Percentiles rank a stretch among this genome's conserved stretches.
phyloP scores from a whole-genome alignment of 1,284 basidiomycete genomes.

The Paramarasmius palmivorus region DNA sequence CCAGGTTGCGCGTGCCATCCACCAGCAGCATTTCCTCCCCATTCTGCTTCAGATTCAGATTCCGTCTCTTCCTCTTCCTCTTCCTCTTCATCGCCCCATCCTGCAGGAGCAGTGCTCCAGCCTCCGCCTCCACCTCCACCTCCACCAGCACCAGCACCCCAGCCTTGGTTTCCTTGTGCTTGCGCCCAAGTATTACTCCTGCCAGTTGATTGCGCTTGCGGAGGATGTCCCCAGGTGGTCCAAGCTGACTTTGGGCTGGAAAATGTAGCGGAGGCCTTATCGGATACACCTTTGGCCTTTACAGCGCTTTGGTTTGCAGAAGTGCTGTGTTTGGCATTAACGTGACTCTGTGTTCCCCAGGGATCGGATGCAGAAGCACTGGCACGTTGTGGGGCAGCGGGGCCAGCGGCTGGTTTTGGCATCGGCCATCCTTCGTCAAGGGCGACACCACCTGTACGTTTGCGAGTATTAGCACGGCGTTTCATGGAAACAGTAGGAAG shows the following conservation, averaged over 20 bases:
- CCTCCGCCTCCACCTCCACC: too few relatives aligned
- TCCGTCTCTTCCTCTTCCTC: background rate
- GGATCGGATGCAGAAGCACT: slow-evolving; percentile 16
- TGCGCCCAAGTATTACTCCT: background rate
- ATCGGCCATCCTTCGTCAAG: slow-evolving; percentile 1
- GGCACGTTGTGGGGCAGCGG: background rate
- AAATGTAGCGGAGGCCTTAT: too few relatives aligned
- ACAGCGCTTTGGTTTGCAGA: too few relatives aligned
- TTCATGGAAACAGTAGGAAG: background rate
- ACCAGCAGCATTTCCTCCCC: slow-evolving; percentile 22
- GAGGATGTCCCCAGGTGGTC: background rate
- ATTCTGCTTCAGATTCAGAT: slow-evolving; percentile 2
- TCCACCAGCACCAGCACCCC: background rate
- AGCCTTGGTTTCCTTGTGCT: background rate
- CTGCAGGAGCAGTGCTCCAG: slow-evolving; percentile 11
- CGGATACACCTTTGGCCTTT: too few relatives aligned
- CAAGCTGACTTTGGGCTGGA: background rate
- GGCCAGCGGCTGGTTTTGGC: background rate
- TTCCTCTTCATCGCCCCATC: slow-evolving; percentile 17
- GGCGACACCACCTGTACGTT: background rate
- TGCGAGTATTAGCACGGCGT: background rate
- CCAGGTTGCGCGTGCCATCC: slow-evolving; percentile 18
- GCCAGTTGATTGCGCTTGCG: background rate
- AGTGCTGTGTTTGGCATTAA: too few relatives aligned
- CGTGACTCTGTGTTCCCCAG: background rate